Base-by-base conservation (phyloP, 495 filamentous ascomycete genomes). In the Immersiella caudata region DNA sequence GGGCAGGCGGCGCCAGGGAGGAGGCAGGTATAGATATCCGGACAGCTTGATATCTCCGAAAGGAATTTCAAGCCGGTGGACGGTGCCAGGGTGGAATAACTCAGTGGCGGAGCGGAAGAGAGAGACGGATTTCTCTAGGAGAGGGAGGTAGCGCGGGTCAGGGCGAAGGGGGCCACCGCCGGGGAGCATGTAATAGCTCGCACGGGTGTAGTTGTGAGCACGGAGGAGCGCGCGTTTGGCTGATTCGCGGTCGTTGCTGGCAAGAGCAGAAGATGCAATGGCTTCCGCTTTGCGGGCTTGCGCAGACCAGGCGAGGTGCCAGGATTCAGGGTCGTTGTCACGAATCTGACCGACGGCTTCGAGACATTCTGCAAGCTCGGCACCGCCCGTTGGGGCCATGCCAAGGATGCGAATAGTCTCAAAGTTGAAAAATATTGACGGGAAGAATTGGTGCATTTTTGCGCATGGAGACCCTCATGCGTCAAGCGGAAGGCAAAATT, bases 361-460 rank as follows among this genome's bases (percentile, higher is more conserved):
- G 8, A 84, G 75, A 25, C 69, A 70, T 65, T 87, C 83, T 1
- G 64, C 76, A 7, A 79, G 64, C 6, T 87, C 84, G 56, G 65
- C 68, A 14, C 83, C 83, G 2, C 72, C 74, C 35, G 59, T 59
- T 0, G 78, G 70, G 0, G 79, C 71, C 1, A 63, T 80, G 58
- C 73, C 76, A 4, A 87, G 78, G 16, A 86, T 51, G 0, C 83
- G 79, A 8, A 79, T 20, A 3, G 69, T 35, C 60, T 87, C 83
- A 70, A 87, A 86, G 59, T 85, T 64, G 76, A 81, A 83, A 29
- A 83, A 82, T n/a, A 58, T 58, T 14, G 50, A 27, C n/a, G 27
- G 51, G 52, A 65, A 65, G 63, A 65, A 65, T 40, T 65, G 51
- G 49, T 65, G 63, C 63, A 65, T 65, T 36, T 64, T 62, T 11